phyloP scores from a whole-genome alignment of 306 rosid species.

The Malus sieversii region DNA sequence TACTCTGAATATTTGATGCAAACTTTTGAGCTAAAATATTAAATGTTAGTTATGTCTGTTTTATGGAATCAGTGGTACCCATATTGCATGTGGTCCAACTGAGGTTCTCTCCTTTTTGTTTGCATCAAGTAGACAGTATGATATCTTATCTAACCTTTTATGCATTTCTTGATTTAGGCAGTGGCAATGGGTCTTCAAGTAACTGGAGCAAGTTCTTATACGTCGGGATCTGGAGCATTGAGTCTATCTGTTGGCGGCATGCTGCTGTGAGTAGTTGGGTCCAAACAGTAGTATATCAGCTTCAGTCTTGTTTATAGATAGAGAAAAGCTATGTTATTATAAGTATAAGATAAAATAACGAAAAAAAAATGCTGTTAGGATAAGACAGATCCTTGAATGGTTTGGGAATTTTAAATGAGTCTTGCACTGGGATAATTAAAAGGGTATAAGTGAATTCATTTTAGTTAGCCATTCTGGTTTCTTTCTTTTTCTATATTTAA shows the following conservation, averaged over 20 bases:
- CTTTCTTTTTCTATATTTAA: neutral
- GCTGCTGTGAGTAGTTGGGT: constrained; percentile 51
- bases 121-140: neutral
- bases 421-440: neutral
- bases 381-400: neutral
- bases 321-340: neutral
- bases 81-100: neutral
- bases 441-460: neutral
- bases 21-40: constrained; percentile 1
- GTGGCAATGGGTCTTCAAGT: constrained; percentile 61
- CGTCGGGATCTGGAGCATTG: constrained; percentile 44
- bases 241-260: constrained; percentile 76
- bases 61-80: neutral
- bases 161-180: constrained; percentile 43
- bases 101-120: neutral
- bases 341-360: neutral
- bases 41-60: neutral
- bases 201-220: constrained; percentile 51
- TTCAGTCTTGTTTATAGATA: constrained; percentile 2
- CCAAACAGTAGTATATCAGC: neutral
- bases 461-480: neutral
- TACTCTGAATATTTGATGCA: neutral
- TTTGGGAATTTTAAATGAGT: neutral
- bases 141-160: constrained; percentile 13
- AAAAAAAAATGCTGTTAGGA: neutral